Base-by-base conservation (phyloP, 2,329 filamentous ascomycete genomes). In the Dactylellina leptospora region DNA sequence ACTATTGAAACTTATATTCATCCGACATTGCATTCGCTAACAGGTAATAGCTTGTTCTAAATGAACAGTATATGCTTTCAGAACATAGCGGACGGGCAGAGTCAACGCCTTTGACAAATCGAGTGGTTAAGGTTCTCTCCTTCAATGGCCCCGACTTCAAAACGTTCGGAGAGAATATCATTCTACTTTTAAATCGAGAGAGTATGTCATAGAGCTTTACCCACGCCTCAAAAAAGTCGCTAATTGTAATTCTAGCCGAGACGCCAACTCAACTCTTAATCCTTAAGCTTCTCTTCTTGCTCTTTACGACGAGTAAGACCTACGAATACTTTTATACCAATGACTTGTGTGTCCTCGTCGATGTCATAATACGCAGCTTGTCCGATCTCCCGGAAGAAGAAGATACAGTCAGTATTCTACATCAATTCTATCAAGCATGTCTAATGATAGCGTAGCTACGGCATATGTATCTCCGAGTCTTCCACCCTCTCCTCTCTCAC, bases 291-390 rank as follows among this genome's bases (percentile, higher is more conserved):
- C 84, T 99, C 25, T 99, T 97, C 80, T 86, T 99, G 33, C 85
- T 99, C 8, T 99, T 99, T 81, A 96, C 93, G 3, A 97, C 92
- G 8, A 87, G 87, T 63, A 86, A 90, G 13, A 99, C 95, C 0
- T 92, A 95, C 79, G 95, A 99, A 81, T 99, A 97, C 80, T 99
- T 99, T 78, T 99, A 97, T 80, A 97, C 92, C 25, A 99, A 99
- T 78, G 95, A 99, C 78, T 84, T 99, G 27, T 90, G 92, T 68
- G 95, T 99, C 3, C 85, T 99, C 13, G 85, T 97, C 48, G 95
- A 99, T 78, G 95, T 99, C 74, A 92, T 99, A 68, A 91, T 99
- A 72, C 90, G 95, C 44, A 99, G 99, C 77, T 84, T 99, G n/a
- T 87, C 97, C 77, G 95, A 99, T 79, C 84, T 99, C 6, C 95